Evolutionary conservation across 257 asterid species (phyloP), one percentile per base, ranked within the genome.

Genomic region (Thymus mandschuricus): DNA sequence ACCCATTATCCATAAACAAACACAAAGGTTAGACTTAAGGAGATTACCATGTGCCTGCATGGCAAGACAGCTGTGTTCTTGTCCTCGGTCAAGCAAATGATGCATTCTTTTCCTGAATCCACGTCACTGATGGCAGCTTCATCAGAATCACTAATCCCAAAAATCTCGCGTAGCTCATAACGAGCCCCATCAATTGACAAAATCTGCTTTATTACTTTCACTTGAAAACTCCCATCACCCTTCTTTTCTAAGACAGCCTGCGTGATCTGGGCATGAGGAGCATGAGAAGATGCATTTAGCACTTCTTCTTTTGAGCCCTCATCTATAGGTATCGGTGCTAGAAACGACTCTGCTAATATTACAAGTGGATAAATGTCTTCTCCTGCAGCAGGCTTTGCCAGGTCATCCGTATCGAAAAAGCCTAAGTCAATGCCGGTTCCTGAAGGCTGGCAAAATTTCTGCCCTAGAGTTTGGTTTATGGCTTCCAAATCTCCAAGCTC

Each of bases 21-120:
- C 6, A 57, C 43, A 66, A 61, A n/a, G 59, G 28, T 34, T 15
- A 64, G 46, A 76, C 82, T 21, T 34, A 10, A 35, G 73, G 69
- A 52, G 69, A 75, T 87, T 84, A 94, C 98, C 98, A 94, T 87
- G 87, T 94, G 98, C 73, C 98, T 81, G 73, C 98, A 94, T 2
- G 98, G 97, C 80, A 94, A 82, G 79, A 89, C 96, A 58, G 97
- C 96, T 0, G 95, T 91, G 75, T 91, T 88, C 84, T 86, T 94
- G 35, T 75, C 91, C 76, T 91, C 97, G 28, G 97, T 94, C 96
- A 94, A 85, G 82, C 98, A 94, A 81, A 94, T 89, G 69, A 91
- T 91, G 56, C 98, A 94, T 63, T 89, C 98, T 84, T 91, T 89
- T 64, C 96, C 98, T 0, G 87, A 82, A 33, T 88, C 93, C 81